These are phyloP conservation scores for Russula brevipes DNA, from an alignment of 768 basidiomycete species.

Conservation along the genomic window DNA sequence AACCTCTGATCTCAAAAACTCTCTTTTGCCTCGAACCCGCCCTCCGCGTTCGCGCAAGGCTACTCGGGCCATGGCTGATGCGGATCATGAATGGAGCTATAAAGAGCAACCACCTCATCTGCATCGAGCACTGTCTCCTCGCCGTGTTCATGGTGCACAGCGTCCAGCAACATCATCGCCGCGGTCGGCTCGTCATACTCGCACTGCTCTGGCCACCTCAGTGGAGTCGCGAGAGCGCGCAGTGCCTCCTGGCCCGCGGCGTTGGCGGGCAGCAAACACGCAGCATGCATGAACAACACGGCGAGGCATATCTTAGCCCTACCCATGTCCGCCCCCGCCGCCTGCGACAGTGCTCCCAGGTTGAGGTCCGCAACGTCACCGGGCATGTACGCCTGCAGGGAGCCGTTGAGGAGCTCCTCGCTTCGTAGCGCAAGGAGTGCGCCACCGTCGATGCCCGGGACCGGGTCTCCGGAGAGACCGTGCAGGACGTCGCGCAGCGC, in stretches of 20 bases:
- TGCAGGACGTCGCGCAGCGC: neutral
- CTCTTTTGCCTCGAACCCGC: neutral
- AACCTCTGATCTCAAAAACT: neutral
- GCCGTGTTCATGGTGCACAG: neutral
- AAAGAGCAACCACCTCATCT: neutral
- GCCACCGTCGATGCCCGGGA: neutral
- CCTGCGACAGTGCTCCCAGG: neutral
- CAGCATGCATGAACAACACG: constrained; percentile 15
- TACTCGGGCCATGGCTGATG: neutral
- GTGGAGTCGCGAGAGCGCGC: constrained; percentile 1
- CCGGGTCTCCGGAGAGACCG: neutral
- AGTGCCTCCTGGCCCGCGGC: neutral
- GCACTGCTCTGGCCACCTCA: constrained; percentile 6
- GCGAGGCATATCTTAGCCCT: constrained; percentile 15
- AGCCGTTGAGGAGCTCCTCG: neutral
- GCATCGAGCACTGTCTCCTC: constrained; percentile 1
- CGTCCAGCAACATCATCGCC: neutral
- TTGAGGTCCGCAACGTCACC: neutral
- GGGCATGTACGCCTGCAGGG: neutral
- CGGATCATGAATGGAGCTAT: constrained; percentile 3
- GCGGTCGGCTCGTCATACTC: neutral
- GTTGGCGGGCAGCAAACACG: constrained; percentile 9
- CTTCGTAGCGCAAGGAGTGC: neutral
- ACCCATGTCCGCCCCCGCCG: neutral
- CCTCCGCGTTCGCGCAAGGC: neutral